Evolutionary conservation across 1,284 basidiomycete genomes (phyloP), one percentile per base, ranked within the genome.

Genomic region (Leccinum cinnamomeum): DNA sequence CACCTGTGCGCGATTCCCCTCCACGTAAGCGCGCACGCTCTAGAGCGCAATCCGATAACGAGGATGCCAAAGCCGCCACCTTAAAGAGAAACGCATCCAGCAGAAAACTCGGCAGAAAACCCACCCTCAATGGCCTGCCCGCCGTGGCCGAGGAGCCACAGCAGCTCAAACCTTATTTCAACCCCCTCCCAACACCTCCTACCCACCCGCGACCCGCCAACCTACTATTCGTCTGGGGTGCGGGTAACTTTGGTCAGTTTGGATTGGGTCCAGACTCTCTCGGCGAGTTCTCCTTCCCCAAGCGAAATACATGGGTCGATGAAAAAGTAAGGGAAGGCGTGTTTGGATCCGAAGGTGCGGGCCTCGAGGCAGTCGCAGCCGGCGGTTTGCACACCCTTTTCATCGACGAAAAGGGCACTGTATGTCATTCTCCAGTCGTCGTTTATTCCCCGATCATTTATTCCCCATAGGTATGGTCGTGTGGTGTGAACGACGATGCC

Each of bases 401-500:
- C 67, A 80, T 95, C 46, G 94, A 96, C 72, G 91, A 93, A 71
- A 86, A 84, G 63, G 94, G 94, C 66, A 87, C 86, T 55, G 92
- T 95, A 71, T 74, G 90, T 84, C 58, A 33, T 57, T 62, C 41
- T 20, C 28, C 53, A 30, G 46, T 64, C 60, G 63, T 41, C 8
- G 51, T 50, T 56, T 51, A 8, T 5, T 58, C 8, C 48, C 56
- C 55, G 56, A 55, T 63, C 58, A 70, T 30, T 33, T 30, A 44
- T 54, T 41, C 37, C 48, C 55, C 39, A 53, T 70, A 93, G 92
- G 79, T 93, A 23, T 92, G 91, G 86, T 90, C 91, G 8, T 95
- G 91, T 78, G 95, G 95, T 54, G 89, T 94, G 66, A 97, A 98
- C 74, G 95, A 98, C 74, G 91, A 94, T 69, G 95, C 92, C 58